phyloP scores from a whole-genome alignment of 2,329 filamentous ascomycete genomes.

The Neopestalotiopsis sp. region DNA sequence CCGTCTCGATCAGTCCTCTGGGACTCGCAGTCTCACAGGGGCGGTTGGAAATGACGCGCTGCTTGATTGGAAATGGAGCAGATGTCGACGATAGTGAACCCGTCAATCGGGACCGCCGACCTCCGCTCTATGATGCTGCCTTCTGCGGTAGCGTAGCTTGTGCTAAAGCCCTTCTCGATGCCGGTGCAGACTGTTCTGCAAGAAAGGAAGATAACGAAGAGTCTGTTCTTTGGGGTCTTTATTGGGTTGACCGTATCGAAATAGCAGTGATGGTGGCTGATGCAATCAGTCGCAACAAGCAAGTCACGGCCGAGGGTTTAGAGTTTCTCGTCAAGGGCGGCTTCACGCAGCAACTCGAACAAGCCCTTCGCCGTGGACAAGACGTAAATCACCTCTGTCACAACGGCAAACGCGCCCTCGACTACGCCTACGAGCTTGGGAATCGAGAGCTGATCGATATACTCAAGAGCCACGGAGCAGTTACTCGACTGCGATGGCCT shows the following conservation, averaged over 20 bases:
- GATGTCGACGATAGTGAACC: not conserved
- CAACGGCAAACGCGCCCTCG: not conserved
- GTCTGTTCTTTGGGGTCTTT: not conserved
- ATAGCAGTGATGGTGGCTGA: not conserved
- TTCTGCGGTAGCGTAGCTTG: not conserved
- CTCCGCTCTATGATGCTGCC: not conserved
- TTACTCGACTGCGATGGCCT: not conserved
- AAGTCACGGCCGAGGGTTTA: not conserved
- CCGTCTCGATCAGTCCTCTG: not conserved
- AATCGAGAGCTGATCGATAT: not conserved
- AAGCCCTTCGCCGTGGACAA: not conserved
- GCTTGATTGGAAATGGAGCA: not conserved
- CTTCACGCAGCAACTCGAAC: not conserved
- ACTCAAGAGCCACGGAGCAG: not conserved
- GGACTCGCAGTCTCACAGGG: not conserved
- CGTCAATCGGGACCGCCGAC: not conserved
- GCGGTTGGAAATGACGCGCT: not conserved
- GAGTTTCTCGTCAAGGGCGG: not conserved
- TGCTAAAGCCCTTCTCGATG: not conserved
- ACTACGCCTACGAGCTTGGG: not conserved
- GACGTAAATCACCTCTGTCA: not conserved
- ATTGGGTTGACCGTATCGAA: not conserved
- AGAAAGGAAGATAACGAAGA: not conserved
- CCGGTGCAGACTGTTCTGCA: not conserved
- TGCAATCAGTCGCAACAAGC: not conserved